Evolutionary conservation across 2,329 filamentous ascomycete species (phyloP), one percentile per base, ranked within the genome.

Genomic region (Fusarium sp.): DNA sequence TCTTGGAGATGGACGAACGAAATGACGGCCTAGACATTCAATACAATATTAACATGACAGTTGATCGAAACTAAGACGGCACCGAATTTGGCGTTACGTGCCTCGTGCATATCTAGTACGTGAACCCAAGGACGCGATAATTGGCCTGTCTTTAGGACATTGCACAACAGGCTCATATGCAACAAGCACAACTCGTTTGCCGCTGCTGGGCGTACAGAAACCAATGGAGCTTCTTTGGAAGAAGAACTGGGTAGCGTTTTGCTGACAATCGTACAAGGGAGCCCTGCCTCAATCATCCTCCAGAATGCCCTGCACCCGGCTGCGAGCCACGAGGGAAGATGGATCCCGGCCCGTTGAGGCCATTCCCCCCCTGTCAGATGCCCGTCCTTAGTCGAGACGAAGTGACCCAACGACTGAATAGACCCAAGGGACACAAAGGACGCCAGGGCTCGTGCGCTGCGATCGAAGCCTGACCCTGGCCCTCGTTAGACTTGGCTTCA

Each of bases 291-390:
- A 61, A 66, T 27, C 63, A 66, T 66, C 54, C 60, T 68, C 63
- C 72, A 69, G 72, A 64, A 70, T 66, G 65, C 54, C 68, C 69
- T 75, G 73, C 38, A 69, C 58, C 68, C 35, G 68, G 57, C 64
- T 30, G 37, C 52, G 59, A 72, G 65, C 73, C 73, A 76, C 73
- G 73, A 75, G 73, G 71, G 64, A 67, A 63, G 52, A 63, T 60
- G 60, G 68, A 71, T 69, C 68, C 63, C 40, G 56, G 50, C 50
- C 52, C 43, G 40, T 65, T 61, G 63, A 63, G 65, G 59, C 71
- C 68, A 65, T 40, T 60, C 63, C 3, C 57, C 63, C 66, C 63
- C 63, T 64, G 60, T 66, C 60, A 50, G 37, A 54, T 61, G 50
- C 43, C 40, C 61, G 38, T 27, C 54, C 45, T 40, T 47, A 50